These are phyloP conservation scores for Aspergillus fumigatus DNA, from an alignment of 2,329 filamentous ascomycete genomes.

Conservation along the genomic window DNA sequence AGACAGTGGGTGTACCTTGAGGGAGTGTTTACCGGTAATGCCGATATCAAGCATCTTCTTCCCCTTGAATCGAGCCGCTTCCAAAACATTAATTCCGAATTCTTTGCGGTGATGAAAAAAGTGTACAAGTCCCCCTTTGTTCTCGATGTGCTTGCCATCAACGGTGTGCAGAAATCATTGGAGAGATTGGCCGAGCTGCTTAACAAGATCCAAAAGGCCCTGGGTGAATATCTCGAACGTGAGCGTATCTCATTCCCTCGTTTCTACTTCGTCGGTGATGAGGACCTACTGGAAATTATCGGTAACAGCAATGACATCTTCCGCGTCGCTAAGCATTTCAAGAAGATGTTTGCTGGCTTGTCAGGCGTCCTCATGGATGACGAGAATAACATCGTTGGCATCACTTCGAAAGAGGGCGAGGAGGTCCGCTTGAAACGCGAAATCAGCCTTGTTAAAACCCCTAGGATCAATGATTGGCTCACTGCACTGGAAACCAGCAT, in stretches of 20 bases:
- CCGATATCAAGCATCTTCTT: conserved; percentile 95
- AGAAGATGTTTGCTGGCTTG: conserved; percentile 99
- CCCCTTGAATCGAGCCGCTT: conserved; percentile 96
- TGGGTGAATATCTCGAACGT: conserved; percentile 96
- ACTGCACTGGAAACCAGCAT: conserved; percentile 85
- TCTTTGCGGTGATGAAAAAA: conserved; percentile 99
- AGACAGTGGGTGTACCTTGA: conserved; percentile 99
- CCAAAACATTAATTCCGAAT: conserved; percentile 99
- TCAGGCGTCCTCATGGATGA: conserved; percentile 89
- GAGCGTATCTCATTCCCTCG: conserved; percentile 96
- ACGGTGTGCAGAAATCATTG: conserved; percentile 90
- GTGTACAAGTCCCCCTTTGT: conserved; percentile 95
- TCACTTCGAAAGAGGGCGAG: conserved; percentile 94
- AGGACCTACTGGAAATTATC: conserved; percentile 97
- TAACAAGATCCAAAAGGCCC: conserved; percentile 98
- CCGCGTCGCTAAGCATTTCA: conserved; percentile 96
- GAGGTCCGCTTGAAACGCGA: conserved; percentile 81
- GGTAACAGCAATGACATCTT: conserved; percentile 97
- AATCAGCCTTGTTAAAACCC: conserved; percentile 87
- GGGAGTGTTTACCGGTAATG: conserved; percentile 97
- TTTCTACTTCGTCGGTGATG: conserved; percentile 99
- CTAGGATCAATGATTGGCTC: conserved; percentile 99
- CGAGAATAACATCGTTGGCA: conserved; percentile 80
- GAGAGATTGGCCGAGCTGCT: conserved; percentile 94
- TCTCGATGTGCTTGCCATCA: conserved; percentile 91